Evolutionary conservation across 1,284 basidiomycete species (phyloP), one percentile per base, ranked within the genome.

Genomic region (Exobasidium rhododendri): DNA sequence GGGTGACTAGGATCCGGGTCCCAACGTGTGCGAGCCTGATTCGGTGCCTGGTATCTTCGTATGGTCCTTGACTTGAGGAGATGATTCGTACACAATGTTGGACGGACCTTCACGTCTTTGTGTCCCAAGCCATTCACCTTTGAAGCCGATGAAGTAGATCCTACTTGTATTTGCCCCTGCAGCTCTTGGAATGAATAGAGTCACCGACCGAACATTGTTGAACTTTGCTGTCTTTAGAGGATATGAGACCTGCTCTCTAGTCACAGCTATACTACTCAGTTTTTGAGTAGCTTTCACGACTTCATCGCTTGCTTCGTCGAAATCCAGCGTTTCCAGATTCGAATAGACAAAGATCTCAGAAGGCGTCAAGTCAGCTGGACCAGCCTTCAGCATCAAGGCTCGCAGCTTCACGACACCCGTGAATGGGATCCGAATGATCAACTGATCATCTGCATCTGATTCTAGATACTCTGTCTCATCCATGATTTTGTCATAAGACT

Each of bases 371-470:
- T 63, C 65, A 0, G 66, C 55, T 0, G 66, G 64, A 2, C 71
- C 71, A 2, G 43, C 57, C 29, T 65, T 67, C 53, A 73, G 31
- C 3, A 73, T 56, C 22, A 73, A 55, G 1, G 67, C 51, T 26
- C 69, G 67, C 13, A 79, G 67, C 45, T 75, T 73, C 51, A 77
- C 75, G 26, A 62, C 63, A 3, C 69, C 66, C 13, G 69, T 65
- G 57, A 79, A 79, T 2, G 77, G 77, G 14, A 79, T 56, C 35
- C 65, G 65, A 40, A 79, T 62, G 56, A 66, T 55, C 17, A 90
- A 82, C 73, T 92, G 87, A 73, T 90, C 89, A 75, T 92, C 91
- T 1, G 85, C 86, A 75, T 92, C 90, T 73, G 88, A 90, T 68
- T 88, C 84, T 63, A 92, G 83, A 78, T 86, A 89, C 35, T 80